phyloP scores from a whole-genome alignment of 1,284 basidiomycete species.

The Melampsora larici-populina region DNA sequence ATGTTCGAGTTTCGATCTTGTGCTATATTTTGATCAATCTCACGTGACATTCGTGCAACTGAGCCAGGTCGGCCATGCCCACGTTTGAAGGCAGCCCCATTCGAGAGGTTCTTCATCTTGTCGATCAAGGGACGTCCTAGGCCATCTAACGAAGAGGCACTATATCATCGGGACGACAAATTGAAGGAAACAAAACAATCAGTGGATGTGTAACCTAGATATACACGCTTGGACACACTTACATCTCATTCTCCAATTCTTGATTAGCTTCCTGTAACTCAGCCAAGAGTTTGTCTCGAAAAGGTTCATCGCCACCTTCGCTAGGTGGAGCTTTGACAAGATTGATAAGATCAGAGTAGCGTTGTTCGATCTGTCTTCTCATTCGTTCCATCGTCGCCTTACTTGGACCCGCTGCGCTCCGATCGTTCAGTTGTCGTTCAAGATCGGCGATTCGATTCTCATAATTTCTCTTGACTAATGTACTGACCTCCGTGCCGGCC shows the following conservation, averaged over 20 bases:
- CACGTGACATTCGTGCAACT: slow-evolving; percentile 44
- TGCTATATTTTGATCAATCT: slow-evolving; percentile 46
- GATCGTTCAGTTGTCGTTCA: slow-evolving; percentile 49
- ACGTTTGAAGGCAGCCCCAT: slow-evolving; percentile 41
- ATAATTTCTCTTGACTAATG: slow-evolving; percentile 58
- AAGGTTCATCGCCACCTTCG: slow-evolving; percentile 55
- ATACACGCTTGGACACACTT: slow-evolving; percentile 49
- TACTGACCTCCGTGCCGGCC: slow-evolving; percentile 55
- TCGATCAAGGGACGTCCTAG: slow-evolving; percentile 36
- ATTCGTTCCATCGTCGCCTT: slow-evolving; percentile 60
- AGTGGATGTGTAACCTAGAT: slow-evolving; percentile 51
- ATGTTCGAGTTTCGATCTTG: slow-evolving; percentile 48
- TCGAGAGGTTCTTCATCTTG: slow-evolving; percentile 25
- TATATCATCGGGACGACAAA: slow-evolving; percentile 53
- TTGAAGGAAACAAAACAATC: slow-evolving; percentile 54
- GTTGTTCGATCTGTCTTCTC: slow-evolving; percentile 64
- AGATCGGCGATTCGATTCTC: slow-evolving; percentile 50
- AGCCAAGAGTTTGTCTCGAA: slow-evolving; percentile 61
- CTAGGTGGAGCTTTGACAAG: slow-evolving; percentile 61
- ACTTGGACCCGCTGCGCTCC: slow-evolving; percentile 41
- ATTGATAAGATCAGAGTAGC: slow-evolving; percentile 67
- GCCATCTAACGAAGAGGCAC: slow-evolving; percentile 50
- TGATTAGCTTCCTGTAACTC: slow-evolving; percentile 68
- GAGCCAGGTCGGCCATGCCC: slow-evolving; percentile 52
- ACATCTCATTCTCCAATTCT: slow-evolving; percentile 63